Evolutionary conservation across 1,284 basidiomycete genomes (phyloP), one percentile per base, ranked within the genome.

Genomic region (Cystobasidiaceae sp.): DNA sequence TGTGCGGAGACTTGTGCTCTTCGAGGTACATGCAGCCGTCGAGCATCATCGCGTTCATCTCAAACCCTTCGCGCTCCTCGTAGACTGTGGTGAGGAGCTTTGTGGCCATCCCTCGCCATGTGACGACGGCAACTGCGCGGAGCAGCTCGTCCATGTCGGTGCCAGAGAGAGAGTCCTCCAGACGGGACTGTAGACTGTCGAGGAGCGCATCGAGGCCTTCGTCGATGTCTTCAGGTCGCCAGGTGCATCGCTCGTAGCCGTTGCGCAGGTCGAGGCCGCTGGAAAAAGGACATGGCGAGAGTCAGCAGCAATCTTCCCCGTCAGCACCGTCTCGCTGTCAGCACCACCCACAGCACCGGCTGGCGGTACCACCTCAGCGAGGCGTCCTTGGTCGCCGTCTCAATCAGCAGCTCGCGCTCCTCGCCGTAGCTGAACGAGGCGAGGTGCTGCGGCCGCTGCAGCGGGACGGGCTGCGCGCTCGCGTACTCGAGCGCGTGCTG

Each of bases 31-130:
- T 73, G 1, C 85, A 87, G 25, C 82, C 89, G 62, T 84, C 80
- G 0, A 90, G 77, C n/a, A 79, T 79, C 85, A 93, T 89, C 19
- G 88, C 86, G 71, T 93, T 92, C 78, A 96, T 79, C 63, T 89
- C 86, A 86, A 87, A 93, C 0, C 81, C 81, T 46, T 93, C 90
- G 49, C 85, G 80, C 19, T 87, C 52, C 49, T 71, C 67, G 61
- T 70, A 72, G 11, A 69, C 51, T 8, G 58, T 64, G 15, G 69
- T 58, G 44, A 68, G 49, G 9, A 72, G 58, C 88, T 88, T 93
- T 66, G 93, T 97, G 79, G 96, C 85, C 63, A 97, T 84, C 3
- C 93, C 94, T 73, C 91, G 81, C 90, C 91, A 94, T 4, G 86
- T 84, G 41, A 93, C 81, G 27, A 90, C 82, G 46, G 80, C 67